Evolutionary conservation across 2,329 filamentous ascomycete genomes (phyloP), one percentile per base, ranked within the genome.

Genomic region (Trichoderma lentiforme): DNA sequence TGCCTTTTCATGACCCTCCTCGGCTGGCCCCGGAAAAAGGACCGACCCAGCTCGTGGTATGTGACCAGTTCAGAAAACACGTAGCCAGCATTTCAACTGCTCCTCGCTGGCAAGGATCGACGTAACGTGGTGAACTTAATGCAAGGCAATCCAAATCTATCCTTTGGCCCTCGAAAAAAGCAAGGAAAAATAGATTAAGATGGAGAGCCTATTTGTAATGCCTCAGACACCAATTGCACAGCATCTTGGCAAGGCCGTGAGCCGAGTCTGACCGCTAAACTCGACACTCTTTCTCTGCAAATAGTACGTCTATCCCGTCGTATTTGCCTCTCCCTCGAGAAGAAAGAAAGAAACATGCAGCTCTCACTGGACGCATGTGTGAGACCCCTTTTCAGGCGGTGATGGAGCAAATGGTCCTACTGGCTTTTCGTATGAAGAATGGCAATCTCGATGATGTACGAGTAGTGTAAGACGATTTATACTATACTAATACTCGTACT

Each of bases 11-110:
- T 51, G 36, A 18, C 15, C 30, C 28, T 61, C 28, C 18, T 39
- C 6, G 14, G 28, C 39, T 26, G 26, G 57, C 11, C 57, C 57
- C 57, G 24, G 28, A 36, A 56, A 66, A 62, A 28, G 66, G 66
- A 70, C 66, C 66, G 66, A 70, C 7, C 26, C 14, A 11, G 15
- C 57, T 36, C 9, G 57, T 53, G 57, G 66, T 70, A 70, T 70
- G 66, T 70, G 57, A 53, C 60, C 15, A 28, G 28, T 53, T 36
- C n/a, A 28, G 18, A 62, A 36, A n/a, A 53, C 28, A 53, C 21
- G 39, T 14, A n/a, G 21, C 15, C 66, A 53, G 6, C 65, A 60
- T 60, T 36, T 62, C 66, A 61, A 47, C n/a, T 28, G 24, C 66
- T 36, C 66, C 30, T 70, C 57, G 21, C 11, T 32, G 28, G 14